A percentile compares a stretch with the other conserved stretches of the same genome.
These are phyloP conservation scores for Solanum hybrid DNA, from an alignment of 305 asterid species.

Conservation along the genomic window DNA sequence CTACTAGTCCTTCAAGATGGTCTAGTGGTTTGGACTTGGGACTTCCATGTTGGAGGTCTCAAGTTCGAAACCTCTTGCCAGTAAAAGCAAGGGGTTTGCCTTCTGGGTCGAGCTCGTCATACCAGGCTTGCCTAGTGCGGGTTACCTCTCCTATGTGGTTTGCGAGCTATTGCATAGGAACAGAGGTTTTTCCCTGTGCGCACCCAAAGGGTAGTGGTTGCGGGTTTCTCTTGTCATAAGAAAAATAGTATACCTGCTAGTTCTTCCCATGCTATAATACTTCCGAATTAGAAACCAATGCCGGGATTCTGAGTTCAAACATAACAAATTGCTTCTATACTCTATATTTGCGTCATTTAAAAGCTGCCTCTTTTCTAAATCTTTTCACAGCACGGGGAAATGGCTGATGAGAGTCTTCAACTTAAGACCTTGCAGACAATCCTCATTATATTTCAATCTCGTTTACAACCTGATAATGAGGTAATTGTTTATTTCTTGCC, in stretches of 20 bases:
- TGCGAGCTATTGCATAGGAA: background rate
- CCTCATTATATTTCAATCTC: constrained; percentile 85
- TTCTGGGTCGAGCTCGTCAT: background rate
- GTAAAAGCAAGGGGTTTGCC: background rate
- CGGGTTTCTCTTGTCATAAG: background rate
- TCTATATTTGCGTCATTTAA: background rate
- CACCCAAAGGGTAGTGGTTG: background rate
- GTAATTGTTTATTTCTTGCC: constrained; percentile 26
- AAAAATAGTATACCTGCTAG: background rate
- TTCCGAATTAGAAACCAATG: background rate
- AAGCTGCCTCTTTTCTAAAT: background rate
- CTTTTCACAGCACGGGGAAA: constrained; percentile 74
- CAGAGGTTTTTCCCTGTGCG: background rate
- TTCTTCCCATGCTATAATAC: background rate
- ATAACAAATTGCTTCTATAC: background rate
- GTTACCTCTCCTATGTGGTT: background rate
- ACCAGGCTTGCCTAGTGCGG: background rate
- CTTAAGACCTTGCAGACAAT: constrained; percentile 93
- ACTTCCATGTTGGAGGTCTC: background rate
- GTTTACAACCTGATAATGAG: constrained; percentile 88
- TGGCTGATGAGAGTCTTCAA: constrained; percentile 90
- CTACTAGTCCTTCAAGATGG: background rate
- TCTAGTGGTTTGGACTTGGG: background rate
- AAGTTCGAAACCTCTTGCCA: background rate
- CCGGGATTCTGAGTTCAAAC: background rate